These are phyloP conservation scores for Calonectria leucothoes DNA, from an alignment of 2,329 filamentous ascomycete genomes.

Conservation along the genomic window DNA sequence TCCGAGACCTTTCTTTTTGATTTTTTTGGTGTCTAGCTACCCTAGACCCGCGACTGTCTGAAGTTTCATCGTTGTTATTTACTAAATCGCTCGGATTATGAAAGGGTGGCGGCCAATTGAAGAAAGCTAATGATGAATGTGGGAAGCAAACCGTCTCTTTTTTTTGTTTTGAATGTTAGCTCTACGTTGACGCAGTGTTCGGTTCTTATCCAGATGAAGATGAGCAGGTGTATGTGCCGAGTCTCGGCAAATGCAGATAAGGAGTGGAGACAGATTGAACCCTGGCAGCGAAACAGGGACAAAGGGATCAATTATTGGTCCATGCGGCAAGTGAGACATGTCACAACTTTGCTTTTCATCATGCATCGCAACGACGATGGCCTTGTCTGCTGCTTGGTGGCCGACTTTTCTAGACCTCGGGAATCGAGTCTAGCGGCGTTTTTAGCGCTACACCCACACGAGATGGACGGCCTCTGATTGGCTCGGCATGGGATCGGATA, in stretches of 20 bases:
- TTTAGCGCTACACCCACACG: background rate
- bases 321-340: background rate
- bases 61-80: background rate
- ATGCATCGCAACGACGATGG: background rate
- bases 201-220: no score
- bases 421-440: background rate
- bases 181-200: no score
- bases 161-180: background rate
- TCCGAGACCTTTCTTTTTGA: slow-evolving; percentile 2
- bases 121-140: no score
- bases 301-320: background rate
- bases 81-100: no score
- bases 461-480: background rate
- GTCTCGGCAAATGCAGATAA: background rate
- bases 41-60: background rate
- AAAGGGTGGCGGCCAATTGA: no score
- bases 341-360: background rate
- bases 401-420: background rate
- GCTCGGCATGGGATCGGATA: background rate
- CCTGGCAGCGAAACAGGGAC: background rate
- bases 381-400: background rate
- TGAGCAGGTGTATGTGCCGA: no score
- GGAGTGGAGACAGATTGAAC: background rate
- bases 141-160: background rate
- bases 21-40: background rate